Conservation (phyloP, 2,329 filamentous ascomycete genomes). For the Sclerotinia subarctica region DNA sequence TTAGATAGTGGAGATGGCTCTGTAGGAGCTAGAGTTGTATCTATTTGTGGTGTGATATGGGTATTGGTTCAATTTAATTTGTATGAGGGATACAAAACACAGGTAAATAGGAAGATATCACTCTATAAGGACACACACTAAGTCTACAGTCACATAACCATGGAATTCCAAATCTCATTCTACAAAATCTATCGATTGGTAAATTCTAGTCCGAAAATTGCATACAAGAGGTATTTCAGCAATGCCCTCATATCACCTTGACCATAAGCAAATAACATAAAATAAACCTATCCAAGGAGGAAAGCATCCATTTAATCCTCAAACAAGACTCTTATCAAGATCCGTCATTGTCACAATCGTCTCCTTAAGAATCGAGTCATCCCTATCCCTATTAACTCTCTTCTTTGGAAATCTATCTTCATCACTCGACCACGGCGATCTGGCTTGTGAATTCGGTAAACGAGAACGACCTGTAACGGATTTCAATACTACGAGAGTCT, state of each 20-base stretch:
- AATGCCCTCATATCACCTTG: too few relatives aligned
- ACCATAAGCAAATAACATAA: too few relatives aligned
- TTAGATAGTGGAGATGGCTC: too few relatives aligned
- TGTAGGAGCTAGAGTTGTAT: too few relatives aligned
- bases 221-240: neutral
- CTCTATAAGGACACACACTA: too few relatives aligned
- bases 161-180: neutral
- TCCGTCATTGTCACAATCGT: neutral
- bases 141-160: too few relatives aligned
- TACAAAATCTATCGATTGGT: neutral
- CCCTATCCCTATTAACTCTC: neutral
- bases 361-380: neutral
- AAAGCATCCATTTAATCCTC: neutral
- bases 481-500: neutral
- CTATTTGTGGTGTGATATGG: too few relatives aligned
- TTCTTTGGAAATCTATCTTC: neutral
- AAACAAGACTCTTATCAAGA: neutral
- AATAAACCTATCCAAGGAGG: too few relatives aligned
- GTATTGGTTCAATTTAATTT: too few relatives aligned
- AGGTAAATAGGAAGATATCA: too few relatives aligned
- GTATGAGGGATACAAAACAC: too few relatives aligned
- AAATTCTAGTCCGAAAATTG: neutral
- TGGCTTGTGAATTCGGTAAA: neutral
- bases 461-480: neutral
- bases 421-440: neutral